Percentiles rank a stretch among this genome's conserved stretches.
phyloP scores from a whole-genome alignment of 768 basidiomycete species.

The Serendipita sp. region DNA sequence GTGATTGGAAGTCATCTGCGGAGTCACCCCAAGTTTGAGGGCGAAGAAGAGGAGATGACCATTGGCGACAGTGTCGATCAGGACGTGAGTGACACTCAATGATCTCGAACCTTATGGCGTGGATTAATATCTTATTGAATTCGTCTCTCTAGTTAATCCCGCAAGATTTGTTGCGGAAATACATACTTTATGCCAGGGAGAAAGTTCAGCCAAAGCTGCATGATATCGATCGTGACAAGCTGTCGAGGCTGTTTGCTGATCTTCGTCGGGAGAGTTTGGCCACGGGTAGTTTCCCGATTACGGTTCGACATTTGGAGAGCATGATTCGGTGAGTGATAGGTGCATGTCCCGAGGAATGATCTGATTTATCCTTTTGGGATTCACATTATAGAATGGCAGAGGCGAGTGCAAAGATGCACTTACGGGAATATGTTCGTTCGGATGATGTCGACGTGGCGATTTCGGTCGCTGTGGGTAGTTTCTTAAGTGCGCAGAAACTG shows the following conservation, averaged over 20 bases:
- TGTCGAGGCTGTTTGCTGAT: conserved; percentile 86
- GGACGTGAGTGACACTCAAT: conserved; percentile 59
- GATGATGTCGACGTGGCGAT: conserved; percentile 98
- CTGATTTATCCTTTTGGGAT: no score
- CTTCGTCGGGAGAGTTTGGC: conserved; percentile 89
- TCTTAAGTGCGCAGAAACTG: conserved; percentile 94
- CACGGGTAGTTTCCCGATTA: conserved; percentile 98
- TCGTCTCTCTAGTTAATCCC: conserved; percentile 61
- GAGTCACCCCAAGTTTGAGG: conserved; percentile 85
- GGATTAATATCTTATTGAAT: conserved; percentile 2
- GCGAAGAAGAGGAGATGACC: conserved; percentile 78
- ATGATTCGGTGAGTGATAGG: conserved; percentile 55
- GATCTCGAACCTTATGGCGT: neutral
- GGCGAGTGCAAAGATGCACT: conserved; percentile 95
- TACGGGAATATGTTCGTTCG: conserved; percentile 86
- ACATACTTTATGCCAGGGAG: conserved; percentile 98
- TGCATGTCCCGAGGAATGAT: no score
- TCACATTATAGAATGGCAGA: conserved; percentile 90
- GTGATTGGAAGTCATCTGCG: conserved; percentile 95
- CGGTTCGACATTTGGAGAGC: conserved; percentile 92
- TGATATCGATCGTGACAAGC: conserved; percentile 91
- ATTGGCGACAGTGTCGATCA: conserved; percentile 81
- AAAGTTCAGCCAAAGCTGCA: conserved; percentile 84
- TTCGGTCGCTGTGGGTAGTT: conserved; percentile 86
- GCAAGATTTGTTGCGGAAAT: conserved; percentile 90